Base-by-base conservation (phyloP, 2,329 filamentous ascomycete species). In the Fusarium nodosum region DNA sequence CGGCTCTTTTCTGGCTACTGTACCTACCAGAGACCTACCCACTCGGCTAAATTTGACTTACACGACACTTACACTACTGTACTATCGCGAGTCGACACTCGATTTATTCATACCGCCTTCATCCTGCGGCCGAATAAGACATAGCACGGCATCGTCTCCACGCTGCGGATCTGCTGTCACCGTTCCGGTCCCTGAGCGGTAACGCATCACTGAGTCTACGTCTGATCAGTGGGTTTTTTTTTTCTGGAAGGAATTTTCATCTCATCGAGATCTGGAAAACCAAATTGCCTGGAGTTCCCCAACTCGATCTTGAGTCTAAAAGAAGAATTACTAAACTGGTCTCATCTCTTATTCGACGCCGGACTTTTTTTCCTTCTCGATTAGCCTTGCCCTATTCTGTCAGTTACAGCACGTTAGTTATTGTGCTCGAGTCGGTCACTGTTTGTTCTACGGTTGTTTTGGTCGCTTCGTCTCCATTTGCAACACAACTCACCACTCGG, bases 61-160 rank as follows among this genome's bases (percentile, higher is more conserved):
- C 64, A 71, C 56, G 68, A 68, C 64, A 71, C 64, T 70, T 69
- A 58, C 24, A 71, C 55, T 50, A 42, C 52, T 55, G 28, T 53
- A 42, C 48, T 59, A 52, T 71, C 52, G 56, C 54, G 41, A 66
- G 46, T 66, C 52, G 50, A 71, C 56, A 59, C 59, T 66, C 64
- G 58, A 69, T 64, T 67, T 56, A 54, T 63, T 66, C 51, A 63
- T 61, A 73, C 60, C 65, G 70, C 64, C 65, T 64, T 60, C 50
- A 71, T 61, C 48, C 56, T 33, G 60, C 39, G 52, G 45, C 64
- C 72, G 60, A 71, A 71, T 54, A 51, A 64, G 55, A 69, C 47
- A 71, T 69, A 66, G 71, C 65, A 68, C 71, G 66, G 65, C 68
- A 65, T 69, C 56, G 64, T 72, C 69, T 57, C 73, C 73, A 73